These are phyloP conservation scores for Polygonum aviculare DNA, from an alignment of 148 eudicot genomes.

Conservation along the genomic window DNA sequence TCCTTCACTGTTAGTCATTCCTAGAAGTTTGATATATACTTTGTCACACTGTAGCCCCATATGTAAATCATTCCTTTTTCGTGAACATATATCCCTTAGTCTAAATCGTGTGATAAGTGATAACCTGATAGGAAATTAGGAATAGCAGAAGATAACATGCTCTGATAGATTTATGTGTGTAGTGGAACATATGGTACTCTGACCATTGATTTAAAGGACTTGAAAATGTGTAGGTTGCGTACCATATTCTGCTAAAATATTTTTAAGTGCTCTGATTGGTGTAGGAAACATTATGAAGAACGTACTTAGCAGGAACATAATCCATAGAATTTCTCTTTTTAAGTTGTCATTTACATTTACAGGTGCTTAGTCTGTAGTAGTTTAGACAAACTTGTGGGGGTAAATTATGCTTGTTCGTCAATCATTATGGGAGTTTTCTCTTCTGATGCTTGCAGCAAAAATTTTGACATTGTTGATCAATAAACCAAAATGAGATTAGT, in stretches of 20 bases:
- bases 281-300: neutral
- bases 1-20: neutral
- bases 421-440: neutral
- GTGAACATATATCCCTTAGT: neutral
- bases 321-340: neutral
- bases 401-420: neutral
- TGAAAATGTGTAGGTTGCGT: neutral
- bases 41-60: neutral
- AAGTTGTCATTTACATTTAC: neutral
- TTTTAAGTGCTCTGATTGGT: neutral
- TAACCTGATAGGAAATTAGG: neutral
- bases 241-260: neutral
- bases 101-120: neutral
- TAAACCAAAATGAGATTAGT: neutral
- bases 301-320: neutral
- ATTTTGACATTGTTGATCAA: neutral
- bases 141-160: neutral
- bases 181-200: neutral
- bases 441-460: neutral
- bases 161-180: neutral
- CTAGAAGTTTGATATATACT: neutral
- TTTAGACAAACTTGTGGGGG: neutral
- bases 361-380: neutral
- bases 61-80: neutral
- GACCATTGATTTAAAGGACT: neutral